A percentile compares a stretch with the other conserved stretches of the same genome.
phyloP scores from a whole-genome alignment of 805 yeast genomes.

The Lachancea sp. region DNA sequence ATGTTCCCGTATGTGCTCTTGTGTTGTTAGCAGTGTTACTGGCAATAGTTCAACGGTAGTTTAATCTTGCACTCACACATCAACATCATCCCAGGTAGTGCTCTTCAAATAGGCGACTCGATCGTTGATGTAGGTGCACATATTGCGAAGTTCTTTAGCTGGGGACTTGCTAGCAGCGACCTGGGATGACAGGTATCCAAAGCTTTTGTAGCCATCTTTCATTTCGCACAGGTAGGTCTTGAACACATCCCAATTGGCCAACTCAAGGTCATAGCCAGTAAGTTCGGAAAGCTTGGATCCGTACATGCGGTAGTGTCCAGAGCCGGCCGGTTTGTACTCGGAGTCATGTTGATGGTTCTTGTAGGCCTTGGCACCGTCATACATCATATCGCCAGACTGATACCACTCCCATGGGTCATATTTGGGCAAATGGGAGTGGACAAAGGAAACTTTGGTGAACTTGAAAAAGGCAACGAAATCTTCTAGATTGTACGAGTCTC shows the following conservation, averaged over 20 bases:
- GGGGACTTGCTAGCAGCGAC: conserved; percentile 10
- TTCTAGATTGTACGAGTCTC: conserved; percentile 3
- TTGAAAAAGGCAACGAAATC: conserved; percentile 8
- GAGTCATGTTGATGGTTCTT: conserved; percentile 5
- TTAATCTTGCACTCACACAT: no score
- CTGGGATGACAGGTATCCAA: conserved; percentile 18
- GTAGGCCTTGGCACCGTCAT: conserved; percentile 16
- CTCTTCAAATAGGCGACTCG: conserved; percentile 15
- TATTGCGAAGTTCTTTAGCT: conserved; percentile 11
- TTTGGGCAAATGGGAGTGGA: conserved; percentile 38
- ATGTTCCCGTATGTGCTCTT: no score
- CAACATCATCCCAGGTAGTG: conserved; percentile 11
- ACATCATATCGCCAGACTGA: conserved; percentile 16
- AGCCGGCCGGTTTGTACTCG: neutral
- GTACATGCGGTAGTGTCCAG: conserved; percentile 20
- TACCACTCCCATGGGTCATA: conserved; percentile 31
- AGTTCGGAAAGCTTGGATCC: conserved; percentile 12
- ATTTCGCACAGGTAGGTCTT: conserved; percentile 18
- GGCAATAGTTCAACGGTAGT: no score
- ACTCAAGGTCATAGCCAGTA: conserved; percentile 24
- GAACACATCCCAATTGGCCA: conserved; percentile 21
- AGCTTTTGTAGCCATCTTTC: conserved; percentile 11
- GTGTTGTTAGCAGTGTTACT: neutral
- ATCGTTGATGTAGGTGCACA: conserved; percentile 24
- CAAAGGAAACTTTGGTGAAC: conserved; percentile 25